These are phyloP conservation scores for Lunasporangiospora selenospora DNA, from an alignment of 192 early-diverging fungal species.

Conservation along the genomic window DNA sequence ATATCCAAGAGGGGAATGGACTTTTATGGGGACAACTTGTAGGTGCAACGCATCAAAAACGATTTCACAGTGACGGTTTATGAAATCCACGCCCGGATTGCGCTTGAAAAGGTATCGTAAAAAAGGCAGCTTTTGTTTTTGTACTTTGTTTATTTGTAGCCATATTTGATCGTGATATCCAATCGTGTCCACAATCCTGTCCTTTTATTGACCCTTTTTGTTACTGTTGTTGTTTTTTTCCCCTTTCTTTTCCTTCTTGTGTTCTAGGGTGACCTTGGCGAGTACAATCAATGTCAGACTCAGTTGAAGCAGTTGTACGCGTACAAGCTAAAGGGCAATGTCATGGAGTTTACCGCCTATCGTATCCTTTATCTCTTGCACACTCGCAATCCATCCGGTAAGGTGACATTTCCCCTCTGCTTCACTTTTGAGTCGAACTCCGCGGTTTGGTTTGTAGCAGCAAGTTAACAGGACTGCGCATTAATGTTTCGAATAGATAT, in stretches of 20 bases:
- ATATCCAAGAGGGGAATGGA: too few species aligned
- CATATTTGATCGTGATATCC: background rate
- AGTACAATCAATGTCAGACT: slow-evolving; percentile 98
- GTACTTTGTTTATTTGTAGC: background rate
- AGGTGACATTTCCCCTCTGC: background rate
- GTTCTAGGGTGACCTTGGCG: slow-evolving; percentile 86
- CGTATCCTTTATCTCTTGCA: slow-evolving; percentile 91
- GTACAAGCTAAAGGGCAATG: slow-evolving; percentile 71
- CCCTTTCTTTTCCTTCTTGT: slow-evolving; percentile 2
- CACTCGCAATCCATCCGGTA: slow-evolving; percentile 85
- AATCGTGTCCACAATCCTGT: background rate
- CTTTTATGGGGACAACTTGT: too few species aligned
- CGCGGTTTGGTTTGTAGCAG: too few species aligned
- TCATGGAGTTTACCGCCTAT: slow-evolving; percentile 94
- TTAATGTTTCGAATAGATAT: slow-evolving; percentile 64
- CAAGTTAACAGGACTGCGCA: too few species aligned
- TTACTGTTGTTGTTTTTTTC: too few species aligned
- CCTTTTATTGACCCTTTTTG: slow-evolving; percentile 1
- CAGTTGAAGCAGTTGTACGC: slow-evolving; percentile 91
- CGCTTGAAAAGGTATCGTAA: slow-evolving; percentile 90
- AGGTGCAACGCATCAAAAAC: slow-evolving; percentile 91
- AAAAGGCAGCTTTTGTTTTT: background rate
- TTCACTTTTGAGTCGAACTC: background rate
- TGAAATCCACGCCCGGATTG: slow-evolving; percentile 94
- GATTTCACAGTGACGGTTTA: slow-evolving; percentile 95